Base-by-base conservation (phyloP, 257 asterid genomes). In the Nicotiana noctiflora region DNA sequence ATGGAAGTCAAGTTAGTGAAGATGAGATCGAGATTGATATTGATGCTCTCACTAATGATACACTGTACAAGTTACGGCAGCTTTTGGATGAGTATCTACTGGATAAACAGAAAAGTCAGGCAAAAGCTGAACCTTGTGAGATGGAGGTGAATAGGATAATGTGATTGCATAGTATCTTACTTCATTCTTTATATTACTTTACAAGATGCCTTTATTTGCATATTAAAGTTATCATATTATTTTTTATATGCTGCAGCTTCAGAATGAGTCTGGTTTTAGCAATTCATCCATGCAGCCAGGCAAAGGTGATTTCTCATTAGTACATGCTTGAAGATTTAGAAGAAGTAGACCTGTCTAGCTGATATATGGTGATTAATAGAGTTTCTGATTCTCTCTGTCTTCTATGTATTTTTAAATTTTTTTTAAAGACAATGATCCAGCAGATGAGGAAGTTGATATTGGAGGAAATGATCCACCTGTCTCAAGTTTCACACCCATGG, bases 21-120 rank as follows among this genome's bases (percentile, higher is more conserved):
- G 97, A 92, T 75, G 98, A 93, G 91, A 93, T 95, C 68, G 99
- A 95, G 87, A 89, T 95, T 72, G 98, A 94, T 83, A 83, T 94
- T 83, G 97, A 91, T n/a, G 83, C 90, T 13, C 88, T 93, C 12
- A 74, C 87, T 56, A 93, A 91, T 77, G 97, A 90, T 55, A 89
- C 89, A 40, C 84, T 95, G 67, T 92, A 91, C 67, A 86, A 83
- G 4, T 55, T 95, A 76, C 91, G 97, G 83, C 89, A 87, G 85
- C 97, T 90, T 84, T 77, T 95, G 84, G 91, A 93, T 84, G 93
- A 89, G 56, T 88, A 85, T 83, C 75, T 88, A 21, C 63, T 77
- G 31, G 90, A 87, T 81, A 90, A 87, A 83, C 90, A 82, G 84
- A 89, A 88, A 83, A 85, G 80, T 52, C 93, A 86, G 85, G 75